These are phyloP conservation scores for Cryptococcus wingfieldii DNA, from an alignment of 1,284 basidiomycete species.

Conservation along the genomic window DNA sequence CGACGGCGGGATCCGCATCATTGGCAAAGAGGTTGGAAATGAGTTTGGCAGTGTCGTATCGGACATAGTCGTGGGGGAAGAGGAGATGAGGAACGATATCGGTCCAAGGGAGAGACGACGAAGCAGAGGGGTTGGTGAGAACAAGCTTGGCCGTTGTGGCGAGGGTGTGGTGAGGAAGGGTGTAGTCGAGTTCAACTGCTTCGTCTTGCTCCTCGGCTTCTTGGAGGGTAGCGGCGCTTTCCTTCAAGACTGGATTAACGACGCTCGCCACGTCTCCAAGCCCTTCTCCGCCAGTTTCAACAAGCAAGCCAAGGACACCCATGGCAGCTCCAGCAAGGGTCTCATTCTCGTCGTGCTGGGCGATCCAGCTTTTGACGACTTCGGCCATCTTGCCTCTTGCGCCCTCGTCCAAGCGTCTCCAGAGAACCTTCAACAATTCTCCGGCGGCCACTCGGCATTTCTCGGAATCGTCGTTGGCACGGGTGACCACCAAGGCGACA, in stretches of 20 bases:
- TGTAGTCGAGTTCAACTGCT: constrained; percentile 67
- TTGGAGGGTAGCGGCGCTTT: constrained; percentile 51
- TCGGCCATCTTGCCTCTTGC: constrained; percentile 58
- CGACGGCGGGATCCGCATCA: constrained; percentile 2
- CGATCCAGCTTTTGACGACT: constrained; percentile 70
- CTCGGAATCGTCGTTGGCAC: constrained; percentile 89
- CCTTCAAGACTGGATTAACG: constrained; percentile 55
- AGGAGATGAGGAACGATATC: constrained; percentile 65
- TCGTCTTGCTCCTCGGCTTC: constrained; percentile 51
- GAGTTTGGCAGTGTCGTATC: constrained; percentile 72
- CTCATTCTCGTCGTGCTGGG: constrained; percentile 21
- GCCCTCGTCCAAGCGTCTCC: constrained; percentile 62
- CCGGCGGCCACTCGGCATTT: constrained; percentile 86
- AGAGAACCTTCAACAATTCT: constrained; percentile 71
- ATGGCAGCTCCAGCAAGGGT: constrained; percentile 55
- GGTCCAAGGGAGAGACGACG: constrained; percentile 59
- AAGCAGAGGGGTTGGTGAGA: constrained; percentile 58
- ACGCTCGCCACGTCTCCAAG: constrained; percentile 51
- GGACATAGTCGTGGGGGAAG: constrained; percentile 93
- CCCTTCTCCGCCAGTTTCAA: constrained; percentile 39
- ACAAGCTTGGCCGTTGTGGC: constrained; percentile 61
- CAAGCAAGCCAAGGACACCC: constrained; percentile 67
- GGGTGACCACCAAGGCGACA: constrained; percentile 82
- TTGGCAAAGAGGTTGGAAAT: constrained; percentile 67
- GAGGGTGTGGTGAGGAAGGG: constrained; percentile 76